Evolutionary conservation across 441 rosid species (phyloP).

Genomic region (Kokia cookei): DNA sequence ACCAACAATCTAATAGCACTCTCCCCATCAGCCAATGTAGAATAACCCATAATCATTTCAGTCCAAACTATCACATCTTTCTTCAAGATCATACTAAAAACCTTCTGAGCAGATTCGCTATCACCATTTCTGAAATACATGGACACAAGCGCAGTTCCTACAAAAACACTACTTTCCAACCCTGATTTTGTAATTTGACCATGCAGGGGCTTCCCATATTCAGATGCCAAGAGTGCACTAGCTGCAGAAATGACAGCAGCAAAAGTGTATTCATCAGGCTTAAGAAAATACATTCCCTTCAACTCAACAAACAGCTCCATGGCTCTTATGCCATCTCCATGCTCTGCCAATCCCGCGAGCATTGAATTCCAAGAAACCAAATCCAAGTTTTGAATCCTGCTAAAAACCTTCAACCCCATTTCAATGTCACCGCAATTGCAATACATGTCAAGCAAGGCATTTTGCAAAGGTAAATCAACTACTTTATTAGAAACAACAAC

Average conservation of each 20-base stretch:
- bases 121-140: slow-evolving; percentile 71
- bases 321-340: slow-evolving; percentile 51
- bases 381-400: slow-evolving; percentile 39
- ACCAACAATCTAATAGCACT: slow-evolving; percentile 42
- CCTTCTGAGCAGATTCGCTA: slow-evolving; percentile 39
- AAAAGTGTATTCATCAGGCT: slow-evolving; percentile 78
- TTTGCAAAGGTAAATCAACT: slow-evolving; percentile 61
- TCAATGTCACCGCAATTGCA: slow-evolving; percentile 50
- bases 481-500: slow-evolving; percentile 29
- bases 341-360: slow-evolving; percentile 63
- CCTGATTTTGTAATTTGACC: slow-evolving; percentile 60
- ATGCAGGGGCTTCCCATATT: slow-evolving; percentile 63
- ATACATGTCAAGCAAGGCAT: slow-evolving; percentile 85
- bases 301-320: slow-evolving; percentile 45
- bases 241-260: slow-evolving; percentile 64
- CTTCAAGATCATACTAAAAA: slow-evolving; percentile 38
- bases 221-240: slow-evolving; percentile 24
- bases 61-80: slow-evolving; percentile 89
- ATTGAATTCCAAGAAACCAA: slow-evolving; percentile 86
- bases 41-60: slow-evolving; percentile 76
- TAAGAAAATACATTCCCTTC: slow-evolving; percentile 26
- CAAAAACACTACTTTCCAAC: slow-evolving; percentile 43
- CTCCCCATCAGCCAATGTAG: slow-evolving; percentile 62
- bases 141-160: slow-evolving; percentile 65
- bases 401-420: slow-evolving; percentile 42